phyloP scores from a whole-genome alignment of 2,329 filamentous ascomycete genomes.

The Cordyceps militaris region DNA sequence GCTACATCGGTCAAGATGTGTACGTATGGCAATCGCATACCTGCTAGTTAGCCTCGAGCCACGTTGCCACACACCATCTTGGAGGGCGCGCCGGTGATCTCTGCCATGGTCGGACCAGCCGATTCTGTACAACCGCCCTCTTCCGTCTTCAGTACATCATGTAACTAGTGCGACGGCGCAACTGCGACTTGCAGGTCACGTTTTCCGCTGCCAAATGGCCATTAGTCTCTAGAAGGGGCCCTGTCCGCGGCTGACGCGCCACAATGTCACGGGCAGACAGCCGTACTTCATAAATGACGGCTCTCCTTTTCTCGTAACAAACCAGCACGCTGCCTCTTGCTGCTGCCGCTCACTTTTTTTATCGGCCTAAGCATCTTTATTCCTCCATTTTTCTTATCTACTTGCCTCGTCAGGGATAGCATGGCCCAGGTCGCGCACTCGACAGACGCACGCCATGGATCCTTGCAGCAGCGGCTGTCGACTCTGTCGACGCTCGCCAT shows the following conservation, averaged over 20 bases:
- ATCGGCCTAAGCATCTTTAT: too few species aligned
- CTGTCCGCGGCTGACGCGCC: neutral
- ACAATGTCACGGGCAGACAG: neutral
- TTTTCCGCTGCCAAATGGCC: neutral
- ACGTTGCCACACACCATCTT: too few species aligned
- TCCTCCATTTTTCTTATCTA: neutral
- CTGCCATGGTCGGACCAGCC: too few species aligned
- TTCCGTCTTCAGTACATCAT: neutral
- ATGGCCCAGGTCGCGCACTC: neutral
- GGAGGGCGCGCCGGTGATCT: too few species aligned
- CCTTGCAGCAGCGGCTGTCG: slow-evolving; percentile 28
- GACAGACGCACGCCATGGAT: slow-evolving; percentile 17
- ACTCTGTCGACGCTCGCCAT: slow-evolving; percentile 33
- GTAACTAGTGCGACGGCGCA: neutral
- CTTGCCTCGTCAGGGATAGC: neutral
- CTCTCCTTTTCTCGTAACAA: neutral
- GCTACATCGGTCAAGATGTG: too few species aligned
- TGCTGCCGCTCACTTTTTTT: neutral
- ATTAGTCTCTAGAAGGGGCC: too few species aligned
- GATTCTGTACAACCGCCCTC: too few species aligned
- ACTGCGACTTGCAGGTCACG: neutral
- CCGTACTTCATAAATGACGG: too few species aligned
- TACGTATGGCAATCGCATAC: too few species aligned
- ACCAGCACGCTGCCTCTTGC: neutral
- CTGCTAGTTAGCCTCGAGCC: too few species aligned